Base-by-base conservation (phyloP, 148 eudicot species). In the Fagopyrum esculentum region DNA sequence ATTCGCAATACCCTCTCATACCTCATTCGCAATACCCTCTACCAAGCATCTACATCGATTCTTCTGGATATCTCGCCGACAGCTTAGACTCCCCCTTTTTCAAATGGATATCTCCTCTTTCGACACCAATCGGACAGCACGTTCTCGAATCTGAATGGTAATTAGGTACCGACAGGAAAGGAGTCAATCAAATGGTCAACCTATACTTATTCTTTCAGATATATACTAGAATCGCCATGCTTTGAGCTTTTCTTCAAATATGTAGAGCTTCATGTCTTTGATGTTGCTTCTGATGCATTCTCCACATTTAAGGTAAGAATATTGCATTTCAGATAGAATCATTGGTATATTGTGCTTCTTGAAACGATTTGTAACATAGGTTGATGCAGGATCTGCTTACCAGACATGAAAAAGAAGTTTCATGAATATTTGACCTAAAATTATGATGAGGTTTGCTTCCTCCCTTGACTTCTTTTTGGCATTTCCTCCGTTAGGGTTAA, bases 281-380 rank as follows among this genome's bases (percentile, higher is more conserved):
- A 93, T 82, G 82, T 89, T 68, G 90, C 98, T 44, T 91, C 97
- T 55, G 98, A 93, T 87, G 98, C 98, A 74, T 93, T 93, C 69
- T 79, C 89, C 73, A 91, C 98, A 75, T 91, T 93, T 75, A 93
- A 93, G 98, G 97, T 93, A 79, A 77, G 85, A 57, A 79, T 63
- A 68, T 19, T 73, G 52, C 52, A 49, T 49, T 35, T 35, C 40
- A 49, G 52, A 8, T 49, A 30, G 43, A 63, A 47, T 35, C 68
- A 66, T 49, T 46, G 40, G 40, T 79, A 54, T 44, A 45, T 55
- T 12, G 35, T 6, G 72, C 73, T 68, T 56, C 55, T 69, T 35
- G 6, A 8, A 77, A 40, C 82, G 74, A 80, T 57, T 73, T 4
- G 75, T 77, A 44, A 4, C 11, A 75, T 29, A 79, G 63, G 61